Base-by-base conservation (phyloP, 345 rosid genomes). In the Gossypium raimondii region DNA sequence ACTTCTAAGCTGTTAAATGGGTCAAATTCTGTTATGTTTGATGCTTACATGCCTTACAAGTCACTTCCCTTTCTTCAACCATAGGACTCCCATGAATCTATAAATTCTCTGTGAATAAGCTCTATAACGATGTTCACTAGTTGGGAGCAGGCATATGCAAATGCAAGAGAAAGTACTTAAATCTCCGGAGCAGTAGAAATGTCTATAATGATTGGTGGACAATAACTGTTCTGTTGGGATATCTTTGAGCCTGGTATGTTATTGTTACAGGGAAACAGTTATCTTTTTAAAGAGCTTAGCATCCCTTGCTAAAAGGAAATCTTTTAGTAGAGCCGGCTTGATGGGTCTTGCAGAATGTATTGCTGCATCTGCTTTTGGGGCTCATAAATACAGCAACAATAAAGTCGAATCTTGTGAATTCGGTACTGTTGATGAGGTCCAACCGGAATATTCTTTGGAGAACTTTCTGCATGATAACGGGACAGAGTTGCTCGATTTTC, bases 251-350 rank as follows among this genome's bases (percentile, higher is more conserved):
- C 12, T 62, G 63, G 53, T 71, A 60, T 72, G 16, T 76, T 62
- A 29, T 70, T 73, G 61, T 77, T 79, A 63, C 86, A 94, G 97
- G 97, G 71, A 80, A 72, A 84, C 63, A 79, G 77, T 88, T 61
- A 79, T 38, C 51, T 86, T 94, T 86, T 77, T 92, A 79, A 84
- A 76, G 77, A 79, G 81, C 74, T 77, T 94, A 80, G 97, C 92
- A 77, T 88, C 92, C 65, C 79, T 82, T 69, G 88, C 90, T 63
- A 94, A 87, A 85, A 88, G 78, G 67, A 89, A 80, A 71, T 84
- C 97, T 65, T 90, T 92, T 83, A 84, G 97, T 77, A 87, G 98
- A 86, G 92, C 92, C 75, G 98, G 98, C 80, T 86, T 94, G 66
- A 89, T 92, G 97, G 86, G 86, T 79, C 86, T 94, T 64, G 91